Base-by-base conservation (phyloP, 257 asterid genomes). In the Linderniella brevidens region DNA sequence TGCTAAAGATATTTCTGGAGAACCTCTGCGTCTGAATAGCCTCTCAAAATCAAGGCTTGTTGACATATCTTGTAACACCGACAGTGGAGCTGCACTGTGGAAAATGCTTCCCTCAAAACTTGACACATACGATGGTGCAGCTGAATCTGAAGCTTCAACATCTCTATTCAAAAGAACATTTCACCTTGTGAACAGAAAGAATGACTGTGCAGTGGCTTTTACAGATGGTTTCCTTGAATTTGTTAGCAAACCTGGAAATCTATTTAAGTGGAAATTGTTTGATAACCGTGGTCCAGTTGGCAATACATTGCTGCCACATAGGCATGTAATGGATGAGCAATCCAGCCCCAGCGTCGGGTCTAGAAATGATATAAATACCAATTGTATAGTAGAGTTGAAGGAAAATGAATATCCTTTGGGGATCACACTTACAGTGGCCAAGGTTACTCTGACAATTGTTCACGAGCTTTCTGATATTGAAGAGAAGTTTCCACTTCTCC, bases 161-260 rank as follows among this genome's bases (percentile, higher is more conserved):
- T 68, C 69, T 50, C 65, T 64, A 44, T 58, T 73, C 56, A 74
- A 57, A 76, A 63, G 70, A 60, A 58, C 73, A 18, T 84, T 84
- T 68, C 76, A 81, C 67, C 93, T 88, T 20, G 75, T 80, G 75
- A 88, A 84, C 68, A 88, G 78, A 57, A 84, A 88, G 75, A 88
- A 78, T 61, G 80, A 70, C 52, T 68, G 60, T 59, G 84, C 80
- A 12, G 54, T 79, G 57, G 84, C 92, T 66, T 88, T 88, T 69
- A 56, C 49, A 48, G 79, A 88, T 53, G 90, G 86, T 37, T 58
- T 63, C 50, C 82, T 79, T 67, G 95, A 80, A 75, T 77, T 88
- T 68, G 93, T 77, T 57, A 58, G 82, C 65, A 78, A 78, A 60
- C 95, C 97, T 36, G 97, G 95, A 65, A 81, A 78, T 61, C 64